Evolutionary conservation across 129 eudicot species (phyloP).

Genomic region (Escallonia herrerae): DNA sequence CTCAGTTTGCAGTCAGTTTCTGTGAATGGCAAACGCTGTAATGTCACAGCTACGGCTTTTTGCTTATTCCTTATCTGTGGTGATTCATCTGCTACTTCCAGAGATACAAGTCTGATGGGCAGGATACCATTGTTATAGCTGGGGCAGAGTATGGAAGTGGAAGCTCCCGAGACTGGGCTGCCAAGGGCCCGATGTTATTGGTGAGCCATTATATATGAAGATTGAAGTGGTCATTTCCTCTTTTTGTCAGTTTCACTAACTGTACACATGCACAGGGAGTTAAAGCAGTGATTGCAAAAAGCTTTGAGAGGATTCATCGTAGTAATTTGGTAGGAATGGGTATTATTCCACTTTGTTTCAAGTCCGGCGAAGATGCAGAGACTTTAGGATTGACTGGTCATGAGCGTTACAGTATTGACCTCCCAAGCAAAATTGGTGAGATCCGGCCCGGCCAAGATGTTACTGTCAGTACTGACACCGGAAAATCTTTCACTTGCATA

Average conservation of each 20-base stretch:
- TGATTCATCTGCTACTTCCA: conserved; percentile 17
- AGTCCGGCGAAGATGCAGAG: conserved; percentile 88
- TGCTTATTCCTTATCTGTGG: neutral
- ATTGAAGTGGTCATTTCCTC: neutral
- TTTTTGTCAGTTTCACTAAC: neutral
- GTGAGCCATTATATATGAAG: conserved; percentile 29
- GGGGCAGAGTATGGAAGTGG: conserved; percentile 99
- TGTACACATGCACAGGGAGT: conserved; percentile 47
- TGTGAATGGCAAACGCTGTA: neutral
- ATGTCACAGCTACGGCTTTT: neutral
- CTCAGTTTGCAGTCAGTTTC: no score
- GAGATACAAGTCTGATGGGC: conserved; percentile 84
- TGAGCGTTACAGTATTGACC: conserved; percentile 76
- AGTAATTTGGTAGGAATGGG: conserved; percentile 97
- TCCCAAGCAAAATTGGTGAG: conserved; percentile 55
- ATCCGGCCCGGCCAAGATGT: conserved; percentile 91
- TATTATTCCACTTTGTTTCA: conserved; percentile 84
- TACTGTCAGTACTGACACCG: conserved; percentile 60
- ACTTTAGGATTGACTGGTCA: conserved; percentile 76
- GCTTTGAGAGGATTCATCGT: conserved; percentile 93
- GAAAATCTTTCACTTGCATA: conserved; percentile 80
- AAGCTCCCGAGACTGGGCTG: conserved; percentile 95
- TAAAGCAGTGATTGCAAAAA: conserved; percentile 87
- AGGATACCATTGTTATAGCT: conserved; percentile 73
- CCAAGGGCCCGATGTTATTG: conserved; percentile 93